Evolutionary conservation across 495 filamentous ascomycete species (phyloP), one percentile per base, ranked within the genome.

Genomic region (Penicillium desertorum): DNA sequence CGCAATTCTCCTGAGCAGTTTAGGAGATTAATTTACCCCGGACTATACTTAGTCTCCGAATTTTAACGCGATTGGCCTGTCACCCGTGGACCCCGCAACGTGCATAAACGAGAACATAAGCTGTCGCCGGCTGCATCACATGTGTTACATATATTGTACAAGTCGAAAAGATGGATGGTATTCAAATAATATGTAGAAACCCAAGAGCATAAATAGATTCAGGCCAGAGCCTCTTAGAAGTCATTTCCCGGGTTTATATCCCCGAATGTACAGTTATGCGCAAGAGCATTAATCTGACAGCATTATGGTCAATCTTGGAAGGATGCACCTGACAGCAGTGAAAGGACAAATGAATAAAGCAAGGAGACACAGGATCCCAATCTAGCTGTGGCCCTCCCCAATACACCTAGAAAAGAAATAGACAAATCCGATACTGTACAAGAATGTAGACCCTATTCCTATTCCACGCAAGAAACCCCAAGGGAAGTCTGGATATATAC

Each of bases 21-120:
- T 30, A 47, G 6, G 16, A 41, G 23, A 25, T 7, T 16, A 19
- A 30, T 44, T 34, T 43, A 16, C 25, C 49, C 50, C 50, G 27
- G 39, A 53, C 39, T 44, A 42, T 32, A 34, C 25, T 50, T 50
- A 50, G 47, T 20, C 16, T 34, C 36, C 36, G 10, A 51, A 9
- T 3, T 19, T 19, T 8, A 14, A 29, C 34, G 37, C 42, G 12
- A 54, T 54, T 54, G 51, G 51, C 3, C 22, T 23, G 22, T 23
- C 29, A 45, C 19, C 23, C 23, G 23, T 25, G 23, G 23, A 25
- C 23, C 29, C 42, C 49, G 36, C 32, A 54, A 45, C 41, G 52
- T 36, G 42, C 52, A 36, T 54, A 54, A 43, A 42, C 51, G 51
- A 54, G 51, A 2, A 3, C 23, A 25, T 25, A 25, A 54, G 52